A percentile compares a stretch with the other conserved stretches of the same genome.
These are phyloP conservation scores for Fagus sylvatica DNA, from an alignment of 306 rosid genomes.

Conservation along the genomic window DNA sequence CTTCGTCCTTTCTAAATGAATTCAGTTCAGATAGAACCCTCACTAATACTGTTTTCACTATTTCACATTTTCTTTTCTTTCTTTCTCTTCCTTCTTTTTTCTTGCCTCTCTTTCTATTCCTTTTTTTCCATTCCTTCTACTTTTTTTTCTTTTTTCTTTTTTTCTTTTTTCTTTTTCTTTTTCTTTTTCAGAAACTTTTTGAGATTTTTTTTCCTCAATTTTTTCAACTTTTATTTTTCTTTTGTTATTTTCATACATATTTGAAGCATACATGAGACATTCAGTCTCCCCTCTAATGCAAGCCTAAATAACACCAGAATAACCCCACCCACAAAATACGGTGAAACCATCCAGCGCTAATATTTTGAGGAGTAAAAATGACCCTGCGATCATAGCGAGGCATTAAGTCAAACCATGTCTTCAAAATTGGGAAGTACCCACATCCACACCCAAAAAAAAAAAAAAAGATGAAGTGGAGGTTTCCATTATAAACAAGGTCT, in stretches of 20 bases:
- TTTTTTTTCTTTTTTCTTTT: conserved; percentile 13
- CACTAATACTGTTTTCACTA: background rate
- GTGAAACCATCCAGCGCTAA: conserved; percentile 59
- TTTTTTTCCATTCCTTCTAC: conserved; percentile 16
- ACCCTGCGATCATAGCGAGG: conserved; percentile 94
- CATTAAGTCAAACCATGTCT: conserved; percentile 68
- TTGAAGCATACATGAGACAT: conserved; percentile 29
- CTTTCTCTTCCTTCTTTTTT: conserved; percentile 1
- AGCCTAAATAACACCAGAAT: conserved; percentile 46
- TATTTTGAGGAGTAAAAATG: conserved; percentile 54
- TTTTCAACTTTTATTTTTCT: conserved; percentile 25
- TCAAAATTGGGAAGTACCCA: conserved; percentile 33
- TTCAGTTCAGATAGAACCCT: background rate
- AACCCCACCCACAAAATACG: conserved; percentile 55
- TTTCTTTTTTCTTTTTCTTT: conserved; percentile 14
- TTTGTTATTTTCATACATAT: conserved; percentile 22
- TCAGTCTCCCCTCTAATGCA: conserved; percentile 35
- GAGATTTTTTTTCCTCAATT: conserved; percentile 33
- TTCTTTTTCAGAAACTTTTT: conserved; percentile 30
- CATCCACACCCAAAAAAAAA: conserved; percentile 35
- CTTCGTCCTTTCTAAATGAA: conserved; percentile 9
- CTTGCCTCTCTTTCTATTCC: conserved; percentile 1
- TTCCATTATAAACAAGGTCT: conserved; percentile 7
- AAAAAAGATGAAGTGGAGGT: conserved; percentile 4
- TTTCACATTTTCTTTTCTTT: conserved; percentile 17